Conservation (phyloP, 345 rosid species). For the Populus alba region DNA sequence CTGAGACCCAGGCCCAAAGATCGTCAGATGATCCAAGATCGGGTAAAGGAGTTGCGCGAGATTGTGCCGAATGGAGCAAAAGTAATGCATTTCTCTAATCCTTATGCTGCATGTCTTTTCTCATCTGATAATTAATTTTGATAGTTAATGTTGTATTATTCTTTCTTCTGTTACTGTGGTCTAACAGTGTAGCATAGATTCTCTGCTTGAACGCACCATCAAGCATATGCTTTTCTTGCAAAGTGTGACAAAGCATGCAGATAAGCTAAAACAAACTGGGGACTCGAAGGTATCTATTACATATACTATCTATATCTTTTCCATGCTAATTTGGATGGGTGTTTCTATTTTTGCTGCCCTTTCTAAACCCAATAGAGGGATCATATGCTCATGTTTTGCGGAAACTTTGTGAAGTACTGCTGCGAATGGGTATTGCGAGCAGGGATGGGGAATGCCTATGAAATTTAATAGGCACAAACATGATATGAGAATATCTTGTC, state of each 20-base stretch:
- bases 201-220: slow-evolving; percentile 85
- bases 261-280: slow-evolving; percentile 76
- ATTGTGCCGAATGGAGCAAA: slow-evolving; percentile 93
- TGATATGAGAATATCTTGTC: not conserved
- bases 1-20: slow-evolving; percentile 98
- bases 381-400: not conserved
- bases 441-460: not conserved
- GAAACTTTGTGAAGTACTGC: not conserved
- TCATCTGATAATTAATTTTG: not conserved
- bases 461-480: not conserved
- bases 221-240: slow-evolving; percentile 99
- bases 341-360: not conserved
- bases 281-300: slow-evolving; percentile 66
- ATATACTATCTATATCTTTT: not conserved
- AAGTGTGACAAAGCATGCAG: slow-evolving; percentile 89
- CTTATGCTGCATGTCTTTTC: not conserved
- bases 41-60: slow-evolving; percentile 95
- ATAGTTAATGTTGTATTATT: slow-evolving; percentile 4
- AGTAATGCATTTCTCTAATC: slow-evolving; percentile 41
- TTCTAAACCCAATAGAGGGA: not conserved
- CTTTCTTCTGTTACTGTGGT: slow-evolving; percentile 16
- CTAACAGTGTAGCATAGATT: slow-evolving; percentile 97
- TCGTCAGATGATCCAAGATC: slow-evolving; percentile 99
- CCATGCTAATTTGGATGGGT: not conserved
- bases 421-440: not conserved